Conservation (phyloP, 2,329 filamentous ascomycete species). For the Fusarium marasasianum region DNA sequence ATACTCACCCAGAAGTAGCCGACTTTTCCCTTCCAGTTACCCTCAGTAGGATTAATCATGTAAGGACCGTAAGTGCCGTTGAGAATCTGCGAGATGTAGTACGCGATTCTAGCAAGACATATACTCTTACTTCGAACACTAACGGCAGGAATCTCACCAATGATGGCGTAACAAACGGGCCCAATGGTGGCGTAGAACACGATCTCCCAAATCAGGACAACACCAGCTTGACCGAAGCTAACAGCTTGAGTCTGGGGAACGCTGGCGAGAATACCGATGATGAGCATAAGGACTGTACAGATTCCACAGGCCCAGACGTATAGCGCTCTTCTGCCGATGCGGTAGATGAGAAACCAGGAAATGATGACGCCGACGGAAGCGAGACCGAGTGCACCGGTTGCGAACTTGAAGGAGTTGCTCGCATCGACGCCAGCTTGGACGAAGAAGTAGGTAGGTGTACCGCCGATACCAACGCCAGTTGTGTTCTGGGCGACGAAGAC, state of each 20-base stretch:
- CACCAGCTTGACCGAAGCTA: conserved; percentile 49
- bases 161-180: conserved; percentile 55
- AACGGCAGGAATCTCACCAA: conserved; percentile 53
- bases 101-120: conserved; percentile 50
- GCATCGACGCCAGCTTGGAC: conserved; percentile 54
- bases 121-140: conserved; percentile 55
- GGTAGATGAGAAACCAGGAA: conserved; percentile 49
- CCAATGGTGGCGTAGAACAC: conserved; percentile 55
- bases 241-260: conserved; percentile 35
- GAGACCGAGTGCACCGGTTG: conserved; percentile 51
- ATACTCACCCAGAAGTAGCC: conserved; percentile 43
- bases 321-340: conserved; percentile 54
- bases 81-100: conserved; percentile 42
- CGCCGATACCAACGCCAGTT: conserved; percentile 51
- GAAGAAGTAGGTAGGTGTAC: conserved; percentile 59
- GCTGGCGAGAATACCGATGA: conserved; percentile 47
- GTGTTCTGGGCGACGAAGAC: conserved; percentile 54
- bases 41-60: conserved; percentile 47
- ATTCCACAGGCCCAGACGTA: conserved; percentile 53
- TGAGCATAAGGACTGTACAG: conserved; percentile 52
- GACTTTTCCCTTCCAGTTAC: conserved; percentile 49
- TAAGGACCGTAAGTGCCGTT: conserved; percentile 46
- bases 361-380: conserved; percentile 55
- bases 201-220: conserved; percentile 56
- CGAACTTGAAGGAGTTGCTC: conserved; percentile 52